These are phyloP conservation scores for Edaphochlamys debaryana DNA, from an alignment of 139 green algal species.

Conservation along the genomic window DNA sequence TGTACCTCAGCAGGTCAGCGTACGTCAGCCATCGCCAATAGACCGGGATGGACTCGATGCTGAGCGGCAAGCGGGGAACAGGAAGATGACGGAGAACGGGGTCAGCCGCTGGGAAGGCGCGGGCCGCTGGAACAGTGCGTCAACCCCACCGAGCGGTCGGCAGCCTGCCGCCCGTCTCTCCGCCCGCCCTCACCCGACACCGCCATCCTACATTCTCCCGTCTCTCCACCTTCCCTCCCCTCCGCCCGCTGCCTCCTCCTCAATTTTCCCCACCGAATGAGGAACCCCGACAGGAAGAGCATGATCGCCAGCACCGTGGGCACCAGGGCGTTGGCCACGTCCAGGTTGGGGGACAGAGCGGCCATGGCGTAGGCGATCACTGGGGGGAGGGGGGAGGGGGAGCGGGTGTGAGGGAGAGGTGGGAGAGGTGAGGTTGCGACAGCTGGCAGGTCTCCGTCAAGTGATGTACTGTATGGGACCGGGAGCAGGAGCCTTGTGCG, in stretches of 20 bases:
- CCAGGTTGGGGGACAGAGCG: slow-evolving; percentile 57
- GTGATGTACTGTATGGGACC: background rate
- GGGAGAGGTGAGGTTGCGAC: no score
- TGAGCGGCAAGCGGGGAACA: background rate
- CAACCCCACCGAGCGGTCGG: no score
- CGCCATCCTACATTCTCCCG: no score
- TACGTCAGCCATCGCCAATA: slow-evolving; percentile 73
- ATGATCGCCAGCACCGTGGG: slow-evolving; percentile 48
- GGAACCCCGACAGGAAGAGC: slow-evolving; percentile 61
- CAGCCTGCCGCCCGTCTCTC: no score
- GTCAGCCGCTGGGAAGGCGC: no score
- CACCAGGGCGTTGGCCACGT: slow-evolving; percentile 73
- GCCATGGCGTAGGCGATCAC: slow-evolving; percentile 51
- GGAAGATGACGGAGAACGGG: no score
- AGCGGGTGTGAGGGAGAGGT: no score
- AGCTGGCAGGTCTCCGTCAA: no score
- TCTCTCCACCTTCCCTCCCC: no score
- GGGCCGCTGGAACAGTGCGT: no score
- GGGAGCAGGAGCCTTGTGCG: background rate
- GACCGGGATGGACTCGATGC: slow-evolving; percentile 63
- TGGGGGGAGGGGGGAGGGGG: background rate
- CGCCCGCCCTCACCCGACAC: no score
- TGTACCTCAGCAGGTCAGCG: slow-evolving; percentile 59
- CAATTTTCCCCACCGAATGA: slow-evolving; percentile 52
- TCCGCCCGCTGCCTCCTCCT: no score